Percentiles rank a stretch among this genome's conserved stretches.
These are phyloP conservation scores for Aspergillus tubingensis DNA, from an alignment of 2,329 filamentous ascomycete genomes.

Conservation along the genomic window DNA sequence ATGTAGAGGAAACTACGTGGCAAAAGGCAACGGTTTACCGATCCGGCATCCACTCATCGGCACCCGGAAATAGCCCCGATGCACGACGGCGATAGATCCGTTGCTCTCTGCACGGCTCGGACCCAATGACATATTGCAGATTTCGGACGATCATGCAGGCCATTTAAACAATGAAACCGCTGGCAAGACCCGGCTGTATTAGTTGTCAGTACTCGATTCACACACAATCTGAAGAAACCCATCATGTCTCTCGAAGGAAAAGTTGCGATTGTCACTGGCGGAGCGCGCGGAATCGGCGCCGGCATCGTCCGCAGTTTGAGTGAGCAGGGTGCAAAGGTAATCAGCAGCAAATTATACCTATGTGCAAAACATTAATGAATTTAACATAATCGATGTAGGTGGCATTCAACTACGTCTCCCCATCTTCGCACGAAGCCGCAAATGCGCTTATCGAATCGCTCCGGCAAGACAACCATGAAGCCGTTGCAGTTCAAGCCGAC, in stretches of 20 bases:
- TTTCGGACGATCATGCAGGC: neutral
- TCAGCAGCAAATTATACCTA: no score
- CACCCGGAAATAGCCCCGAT: neutral
- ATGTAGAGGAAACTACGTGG: neutral
- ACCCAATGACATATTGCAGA: no score
- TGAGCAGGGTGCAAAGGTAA: constrained; percentile 18
- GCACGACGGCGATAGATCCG: constrained; percentile 6
- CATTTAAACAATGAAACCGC: neutral
- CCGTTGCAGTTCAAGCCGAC: constrained; percentile 20
- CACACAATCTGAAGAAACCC: neutral
- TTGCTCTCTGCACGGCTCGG: neutral
- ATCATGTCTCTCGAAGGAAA: constrained; percentile 22
- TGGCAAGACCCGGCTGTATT: neutral
- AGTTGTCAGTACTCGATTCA: neutral
- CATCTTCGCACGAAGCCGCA: constrained; percentile 14
- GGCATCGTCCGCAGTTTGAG: constrained; percentile 19
- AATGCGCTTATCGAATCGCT: constrained; percentile 14
- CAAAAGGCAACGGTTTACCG: neutral
- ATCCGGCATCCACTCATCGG: neutral
- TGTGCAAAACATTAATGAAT: neutral
- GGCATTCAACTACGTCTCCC: constrained; percentile 21
- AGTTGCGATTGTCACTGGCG: constrained; percentile 23
- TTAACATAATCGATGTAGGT: constrained; percentile 5
- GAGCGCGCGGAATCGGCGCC: constrained; percentile 21
- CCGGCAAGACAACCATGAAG: constrained; percentile 1